Base-by-base conservation (phyloP, 1,139 yeast genomes). In the Arxiozyma slooffiae region DNA sequence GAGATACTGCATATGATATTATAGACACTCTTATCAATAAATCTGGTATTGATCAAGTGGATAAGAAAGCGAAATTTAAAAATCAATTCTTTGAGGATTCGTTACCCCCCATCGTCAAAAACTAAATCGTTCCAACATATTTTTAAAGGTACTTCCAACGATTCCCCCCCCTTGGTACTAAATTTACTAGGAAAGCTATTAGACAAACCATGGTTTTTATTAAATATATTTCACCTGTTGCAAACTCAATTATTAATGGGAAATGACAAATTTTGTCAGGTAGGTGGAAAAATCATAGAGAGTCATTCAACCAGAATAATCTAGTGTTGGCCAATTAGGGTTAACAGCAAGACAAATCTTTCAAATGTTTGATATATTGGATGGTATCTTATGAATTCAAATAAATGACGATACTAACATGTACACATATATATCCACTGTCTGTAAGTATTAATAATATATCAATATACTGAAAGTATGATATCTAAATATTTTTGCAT, bases 81-180 rank as follows among this genome's bases (percentile, higher is more conserved):
- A 74, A 73, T 14, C 95, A 89, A 56, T 92, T 86, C 66, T 78
- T 71, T 60, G 77, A 76, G 20, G 76, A 75, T 24, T 66, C 74
- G 5, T 64, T 64, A 36, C 74, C 73, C n/a, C 4, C 82, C 83
- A 18, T 69, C 71, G 1, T 71, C 75, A 43, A 92, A 87, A 62
- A 96, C 97, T 0, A 85, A 79, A 9, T 96, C 92, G 61, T 92
- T 90, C 68, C 79, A 77, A 59, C 79, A 82, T 50, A 70, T 81
- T 46, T 94, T 92, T 71, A 80, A 80, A 54, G 99, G 99, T 9
- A 89, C 90, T 69, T 81, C 90, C 38, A 88, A 86, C 63, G 98
- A 94, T 72, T 84, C 85, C 70, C 94, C 92, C 67, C 95, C 49
- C 62, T 92, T 22, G 98, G 98, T 9, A 63, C 88, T 52, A 92